Evolutionary conservation across 2,329 filamentous ascomycete species (phyloP), one percentile per base, ranked within the genome.

Genomic region (Alternaria sp.): DNA sequence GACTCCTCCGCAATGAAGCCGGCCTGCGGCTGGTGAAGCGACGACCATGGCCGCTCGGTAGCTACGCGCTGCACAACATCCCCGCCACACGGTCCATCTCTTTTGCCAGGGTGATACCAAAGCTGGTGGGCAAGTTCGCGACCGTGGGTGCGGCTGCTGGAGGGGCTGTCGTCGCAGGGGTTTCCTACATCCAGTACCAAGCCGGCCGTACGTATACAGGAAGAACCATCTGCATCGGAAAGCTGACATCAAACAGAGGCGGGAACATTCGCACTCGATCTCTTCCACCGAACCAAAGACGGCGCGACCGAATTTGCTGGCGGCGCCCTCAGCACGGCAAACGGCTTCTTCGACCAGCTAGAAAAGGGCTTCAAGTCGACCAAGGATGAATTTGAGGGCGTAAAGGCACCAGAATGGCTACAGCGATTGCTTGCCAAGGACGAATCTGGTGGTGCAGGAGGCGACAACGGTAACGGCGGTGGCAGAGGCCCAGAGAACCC

Each of bases 101-200:
- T n/a, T 90, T 91, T 73, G 84, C 84, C n/a, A 82, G 89, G 45
- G 83, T 85, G 12, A 82, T 99, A 32, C 96, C 96, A 2, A 94
- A 92, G 77, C 85, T 99, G 52, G 89, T 95, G n/a, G 81, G 95
- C 74, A 99, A 97, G 82, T 90, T 99, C 70, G 86, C 90, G 36
- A 89, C 93, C 58, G 84, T 97, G 56, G 95, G 95, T 20, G 95
- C 95, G 59, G 90, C 97, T 82, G 94, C 97, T 73, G 95, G 94
- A 43, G 93, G 93, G 43, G 87, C 94, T 48, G 92, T 93, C 74
- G 87, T 99, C 67, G 94, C 92, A 14, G 92, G 92, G 3, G 82
- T 96, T 60, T 93, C 93, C 27, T 99, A 97, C 86, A 82, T 99
- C 50, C 95, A 99, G 77, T 98, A 99, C 77, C 95, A 99, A 80